phyloP scores from a whole-genome alignment of 257 asterid species.

The Solanum lycopersicoides region DNA sequence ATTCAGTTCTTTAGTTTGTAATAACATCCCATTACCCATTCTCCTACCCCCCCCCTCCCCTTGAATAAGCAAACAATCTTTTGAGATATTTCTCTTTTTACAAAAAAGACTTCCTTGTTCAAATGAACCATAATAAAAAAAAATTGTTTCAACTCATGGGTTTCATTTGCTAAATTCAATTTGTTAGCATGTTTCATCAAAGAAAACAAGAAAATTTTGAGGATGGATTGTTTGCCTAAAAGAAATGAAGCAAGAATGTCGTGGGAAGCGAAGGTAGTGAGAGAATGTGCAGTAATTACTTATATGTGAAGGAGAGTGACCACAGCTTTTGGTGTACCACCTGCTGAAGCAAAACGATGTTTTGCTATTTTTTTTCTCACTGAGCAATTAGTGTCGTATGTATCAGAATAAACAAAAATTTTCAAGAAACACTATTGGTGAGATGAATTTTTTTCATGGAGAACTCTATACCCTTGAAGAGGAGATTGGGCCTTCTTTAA shows the following conservation, averaged over 20 bases:
- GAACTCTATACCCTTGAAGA: neutral
- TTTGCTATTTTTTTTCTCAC: neutral
- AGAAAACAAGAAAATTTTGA: neutral
- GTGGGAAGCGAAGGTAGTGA: neutral
- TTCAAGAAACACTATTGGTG: neutral
- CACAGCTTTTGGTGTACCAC: neutral
- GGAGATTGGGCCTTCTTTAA: neutral
- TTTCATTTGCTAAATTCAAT: neutral
- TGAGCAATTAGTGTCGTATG: neutral
- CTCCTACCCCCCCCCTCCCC: no score
- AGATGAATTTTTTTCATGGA: neutral
- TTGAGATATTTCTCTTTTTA: neutral
- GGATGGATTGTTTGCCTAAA: neutral
- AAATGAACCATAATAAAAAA: neutral
- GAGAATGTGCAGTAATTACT: neutral
- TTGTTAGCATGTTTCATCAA: neutral
- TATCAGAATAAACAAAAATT: neutral
- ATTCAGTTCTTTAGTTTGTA: no score
- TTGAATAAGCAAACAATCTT: no score
- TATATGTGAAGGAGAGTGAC: neutral
- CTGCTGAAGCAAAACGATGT: neutral
- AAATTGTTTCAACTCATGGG: neutral
- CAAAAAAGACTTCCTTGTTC: neutral
- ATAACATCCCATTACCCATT: neutral
- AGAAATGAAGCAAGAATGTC: neutral